These are phyloP conservation scores for Termitomyces bulborhizus DNA, from an alignment of 768 basidiomycete species.

Conservation along the genomic window DNA sequence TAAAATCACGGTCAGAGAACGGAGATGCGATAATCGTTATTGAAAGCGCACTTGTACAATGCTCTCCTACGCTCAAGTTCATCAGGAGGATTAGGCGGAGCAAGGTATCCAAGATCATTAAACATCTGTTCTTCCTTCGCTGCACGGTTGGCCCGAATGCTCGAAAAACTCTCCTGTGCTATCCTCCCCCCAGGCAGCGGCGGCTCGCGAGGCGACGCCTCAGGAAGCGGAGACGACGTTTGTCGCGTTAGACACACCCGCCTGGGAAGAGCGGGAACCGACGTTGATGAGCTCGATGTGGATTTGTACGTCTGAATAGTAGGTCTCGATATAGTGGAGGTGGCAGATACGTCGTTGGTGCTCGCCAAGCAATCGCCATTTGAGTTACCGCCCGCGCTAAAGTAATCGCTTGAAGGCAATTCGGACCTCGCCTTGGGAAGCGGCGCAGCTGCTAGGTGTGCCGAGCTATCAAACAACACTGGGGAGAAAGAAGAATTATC, in stretches of 20 bases:
- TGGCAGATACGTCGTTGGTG: background rate
- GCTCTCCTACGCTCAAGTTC: constrained; percentile 80
- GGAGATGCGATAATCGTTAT: background rate
- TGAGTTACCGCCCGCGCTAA: background rate
- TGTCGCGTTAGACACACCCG: constrained; percentile 54
- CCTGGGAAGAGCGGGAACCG: constrained; percentile 44
- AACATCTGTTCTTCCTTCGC: constrained; percentile 68
- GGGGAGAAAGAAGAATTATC: background rate
- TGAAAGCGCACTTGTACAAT: constrained; percentile 65
- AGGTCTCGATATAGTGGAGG: background rate
- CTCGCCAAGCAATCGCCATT: background rate
- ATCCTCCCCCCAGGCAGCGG: constrained; percentile 26
- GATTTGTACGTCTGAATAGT: background rate
- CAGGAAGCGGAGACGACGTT: constrained; percentile 58
- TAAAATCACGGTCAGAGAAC: constrained; percentile 17
- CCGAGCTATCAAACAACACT: background rate
- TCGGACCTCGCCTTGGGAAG: background rate
- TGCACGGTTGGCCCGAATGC: constrained; percentile 36
- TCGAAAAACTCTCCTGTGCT: constrained; percentile 21
- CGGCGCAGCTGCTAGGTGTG: constrained; percentile 2
- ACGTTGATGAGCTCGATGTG: constrained; percentile 17
- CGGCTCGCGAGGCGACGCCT: constrained; percentile 26
- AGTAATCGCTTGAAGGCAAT: constrained; percentile 10
- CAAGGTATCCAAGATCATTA: constrained; percentile 58
- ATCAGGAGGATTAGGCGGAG: constrained; percentile 79